These are phyloP conservation scores for Wolfiporia cocos DNA, from an alignment of 1,284 basidiomycete genomes.

Conservation along the genomic window DNA sequence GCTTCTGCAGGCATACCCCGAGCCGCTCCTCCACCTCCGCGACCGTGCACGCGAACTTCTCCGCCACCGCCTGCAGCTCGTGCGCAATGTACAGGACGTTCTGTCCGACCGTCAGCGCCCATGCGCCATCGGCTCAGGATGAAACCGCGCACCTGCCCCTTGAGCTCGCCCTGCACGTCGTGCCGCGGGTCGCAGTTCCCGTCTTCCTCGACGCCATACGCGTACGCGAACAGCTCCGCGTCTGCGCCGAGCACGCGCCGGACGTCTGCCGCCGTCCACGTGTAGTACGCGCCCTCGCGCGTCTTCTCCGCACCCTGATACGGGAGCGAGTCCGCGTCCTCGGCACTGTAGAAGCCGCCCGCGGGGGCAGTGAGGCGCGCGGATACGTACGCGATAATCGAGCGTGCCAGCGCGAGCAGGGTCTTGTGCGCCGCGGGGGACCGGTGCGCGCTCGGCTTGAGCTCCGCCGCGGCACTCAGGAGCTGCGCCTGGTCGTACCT, in stretches of 20 bases:
- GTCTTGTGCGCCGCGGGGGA: constrained; percentile 20
- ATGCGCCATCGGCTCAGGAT: background rate
- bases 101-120: constrained; percentile 6
- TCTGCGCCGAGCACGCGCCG: constrained; percentile 27
- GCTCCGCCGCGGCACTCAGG: constrained; percentile 18
- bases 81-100: constrained; percentile 23
- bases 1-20: constrained; percentile 14
- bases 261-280: constrained; percentile 33
- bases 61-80: constrained; percentile 8
- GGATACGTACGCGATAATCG: constrained; percentile 32
- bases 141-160: constrained; percentile 17
- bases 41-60: constrained; percentile 13
- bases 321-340: constrained; percentile 38
- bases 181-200: constrained; percentile 36
- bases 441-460: constrained; percentile 10
- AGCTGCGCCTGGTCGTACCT: constrained; percentile 38
- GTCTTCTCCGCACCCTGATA: background rate
- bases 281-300: constrained; percentile 30
- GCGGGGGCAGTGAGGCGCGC: constrained; percentile 28
- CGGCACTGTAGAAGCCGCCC: constrained; percentile 37
- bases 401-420: constrained; percentile 17
- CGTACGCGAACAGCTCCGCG: constrained; percentile 25
- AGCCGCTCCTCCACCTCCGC: constrained; percentile 22
- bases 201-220: constrained; percentile 30
- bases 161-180: constrained; percentile 36